Base-by-base conservation (phyloP, 306 rosid species). In the Lagenaria siceraria region DNA sequence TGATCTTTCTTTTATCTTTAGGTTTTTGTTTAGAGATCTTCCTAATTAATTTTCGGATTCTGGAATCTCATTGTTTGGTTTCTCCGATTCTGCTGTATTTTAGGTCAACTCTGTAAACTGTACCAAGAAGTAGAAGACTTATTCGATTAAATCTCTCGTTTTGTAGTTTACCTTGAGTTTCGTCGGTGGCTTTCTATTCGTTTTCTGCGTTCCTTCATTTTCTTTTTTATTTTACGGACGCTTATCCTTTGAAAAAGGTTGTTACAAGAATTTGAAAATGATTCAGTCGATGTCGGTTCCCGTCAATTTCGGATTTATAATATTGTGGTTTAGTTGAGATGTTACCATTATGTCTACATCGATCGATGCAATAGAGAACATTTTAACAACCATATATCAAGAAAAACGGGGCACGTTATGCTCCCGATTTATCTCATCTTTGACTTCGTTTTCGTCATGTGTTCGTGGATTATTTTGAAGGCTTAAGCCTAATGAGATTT, bases 1-100 rank as follows among this genome's bases (percentile, higher is more conserved):
- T 86, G 82, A 87, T 71, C 83, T 81, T 63, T 31, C 82, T 81
- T 81, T 18, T 79, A 70, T 36, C 78, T 79, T 82, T 85, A 77
- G 83, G 91, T 79, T 58, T 36, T 78, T 11, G 22, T 8, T 53
- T 43, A 85, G 80, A 82, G 83, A 87, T 80, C 55, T 42, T 76
- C 15, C 11, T 11, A 70, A 29, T 69, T 29, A 53, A n/a, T 69
- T 79, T 35, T 59, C 53, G 54, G 35, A 58, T 76, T 68, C 69
- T 80, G 54, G 60, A 29, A 49, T 79, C 48, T 56, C 64, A 78
- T 78, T 55, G 75, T 31, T 66, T 78, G 75, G 2, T 10, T 17
- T 29, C 22, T 33, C 36, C 17, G 15, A 80, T 73, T 21, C 35
- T 4, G n/a, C 15, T 75, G 4, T 36, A 19, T 74, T 33, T 54